Evolutionary conservation across 2,329 filamentous ascomycete species (phyloP).

Genomic region (Dactylonectria macrodidyma): DNA sequence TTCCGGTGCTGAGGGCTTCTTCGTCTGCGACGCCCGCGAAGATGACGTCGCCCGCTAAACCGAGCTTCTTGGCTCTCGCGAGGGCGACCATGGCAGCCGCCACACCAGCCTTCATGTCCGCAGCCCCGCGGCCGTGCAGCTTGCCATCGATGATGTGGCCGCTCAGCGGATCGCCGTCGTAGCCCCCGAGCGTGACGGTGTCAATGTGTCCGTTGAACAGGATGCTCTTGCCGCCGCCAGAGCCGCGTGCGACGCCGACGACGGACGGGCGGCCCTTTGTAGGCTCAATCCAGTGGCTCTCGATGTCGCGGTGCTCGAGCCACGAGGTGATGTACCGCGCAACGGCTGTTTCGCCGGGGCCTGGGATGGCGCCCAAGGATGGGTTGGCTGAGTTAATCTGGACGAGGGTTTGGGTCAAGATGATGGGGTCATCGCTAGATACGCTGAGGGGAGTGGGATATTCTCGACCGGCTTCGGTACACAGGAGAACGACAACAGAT

Average conservation of each 20-base stretch:
- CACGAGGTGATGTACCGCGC: conserved; percentile 64
- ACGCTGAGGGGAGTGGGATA: conserved; percentile 64
- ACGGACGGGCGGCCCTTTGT: conserved; percentile 64
- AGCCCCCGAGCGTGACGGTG: conserved; percentile 64
- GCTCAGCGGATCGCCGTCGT: conserved; percentile 61
- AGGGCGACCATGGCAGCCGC: conserved; percentile 62
- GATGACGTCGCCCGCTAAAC: conserved; percentile 64
- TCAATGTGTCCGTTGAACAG: conserved; percentile 70
- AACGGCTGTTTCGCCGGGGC: conserved; percentile 62
- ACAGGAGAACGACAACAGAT: conserved; percentile 76
- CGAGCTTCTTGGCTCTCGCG: conserved; percentile 54
- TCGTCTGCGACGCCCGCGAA: conserved; percentile 69
- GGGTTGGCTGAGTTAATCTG: conserved; percentile 66
- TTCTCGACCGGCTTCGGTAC: conserved; percentile 70
- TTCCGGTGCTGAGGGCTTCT: conserved; percentile 66
- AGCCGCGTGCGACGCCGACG: conserved; percentile 62
- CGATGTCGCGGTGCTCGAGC: conserved; percentile 66
- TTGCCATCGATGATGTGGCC: conserved; percentile 57
- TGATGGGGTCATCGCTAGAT: conserved; percentile 57
- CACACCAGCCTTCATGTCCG: conserved; percentile 68
- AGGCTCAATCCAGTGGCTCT: conserved; percentile 64
- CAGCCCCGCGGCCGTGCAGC: conserved; percentile 62
- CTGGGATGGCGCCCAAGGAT: conserved; percentile 56
- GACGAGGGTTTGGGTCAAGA: conserved; percentile 61
- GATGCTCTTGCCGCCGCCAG: conserved; percentile 61